These are phyloP conservation scores for Physcomitrellopsis africana DNA, from an alignment of 225 moss, liverwort and hornwort genomes.

Conservation along the genomic window DNA sequence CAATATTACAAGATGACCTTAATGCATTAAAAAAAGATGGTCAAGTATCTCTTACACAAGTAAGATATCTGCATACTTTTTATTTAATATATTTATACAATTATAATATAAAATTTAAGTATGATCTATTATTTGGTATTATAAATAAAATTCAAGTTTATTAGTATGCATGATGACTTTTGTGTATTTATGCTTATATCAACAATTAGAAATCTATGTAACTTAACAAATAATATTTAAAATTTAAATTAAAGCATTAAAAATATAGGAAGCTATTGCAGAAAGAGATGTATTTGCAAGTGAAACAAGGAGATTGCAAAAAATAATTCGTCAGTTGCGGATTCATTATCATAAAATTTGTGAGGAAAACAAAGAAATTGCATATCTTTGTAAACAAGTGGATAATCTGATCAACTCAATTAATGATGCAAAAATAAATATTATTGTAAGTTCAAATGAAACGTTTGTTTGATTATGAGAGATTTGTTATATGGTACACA, in stretches of 20 bases:
- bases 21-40: slow-evolving; percentile 25
- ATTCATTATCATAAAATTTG: slow-evolving; percentile 36
- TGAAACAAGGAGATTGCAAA: slow-evolving; percentile 42
- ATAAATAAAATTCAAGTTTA: no score
- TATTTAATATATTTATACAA: background rate
- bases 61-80: slow-evolving; percentile 8
- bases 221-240: background rate
- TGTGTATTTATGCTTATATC: rapidly evolving
- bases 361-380: slow-evolving; percentile 25
- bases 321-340: slow-evolving; percentile 8
- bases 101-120: background rate
- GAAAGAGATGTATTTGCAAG: slow-evolving; percentile 41
- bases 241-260: background rate
- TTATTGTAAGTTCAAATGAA: background rate
- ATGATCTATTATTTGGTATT: background rate
- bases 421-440: background rate
- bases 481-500: background rate
- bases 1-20: slow-evolving; percentile 17
- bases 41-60: slow-evolving; percentile 33
- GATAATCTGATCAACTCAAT: background rate
- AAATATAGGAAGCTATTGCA: slow-evolving; percentile 31
- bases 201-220: no score
- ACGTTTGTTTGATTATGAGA: background rate
- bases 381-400: background rate
- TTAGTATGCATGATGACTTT: no score